Evolutionary conservation across 768 basidiomycete genomes (phyloP).

Genomic region (Lactarius vividus): DNA sequence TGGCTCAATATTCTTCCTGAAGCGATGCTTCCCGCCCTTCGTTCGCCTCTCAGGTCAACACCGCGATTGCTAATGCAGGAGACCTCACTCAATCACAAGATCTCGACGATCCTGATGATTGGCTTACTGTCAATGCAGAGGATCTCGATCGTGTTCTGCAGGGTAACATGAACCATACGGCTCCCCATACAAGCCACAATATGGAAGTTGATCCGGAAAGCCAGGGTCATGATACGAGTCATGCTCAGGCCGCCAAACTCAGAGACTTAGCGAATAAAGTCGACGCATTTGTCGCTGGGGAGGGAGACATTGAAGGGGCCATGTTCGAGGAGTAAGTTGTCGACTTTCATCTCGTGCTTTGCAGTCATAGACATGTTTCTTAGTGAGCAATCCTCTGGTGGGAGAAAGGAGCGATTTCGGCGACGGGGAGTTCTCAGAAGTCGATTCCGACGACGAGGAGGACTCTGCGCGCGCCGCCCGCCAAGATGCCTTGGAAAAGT

Average conservation of each 20-base stretch:
- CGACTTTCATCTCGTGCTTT: not conserved
- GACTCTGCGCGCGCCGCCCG: conserved; percentile 40
- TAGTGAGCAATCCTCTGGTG: conserved; percentile 47
- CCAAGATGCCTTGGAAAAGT: conserved; percentile 67
- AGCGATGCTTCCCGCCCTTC: conserved; percentile 65
- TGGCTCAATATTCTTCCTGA: conserved; percentile 5
- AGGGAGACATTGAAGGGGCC: conserved; percentile 89
- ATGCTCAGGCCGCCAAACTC: conserved; percentile 66
- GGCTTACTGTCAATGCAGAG: conserved; percentile 78
- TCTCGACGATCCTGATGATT: conserved; percentile 74
- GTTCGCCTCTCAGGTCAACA: conserved; percentile 71
- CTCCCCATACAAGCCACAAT: conserved; percentile 30
- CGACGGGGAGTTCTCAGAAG: conserved; percentile 41
- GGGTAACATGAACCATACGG: conserved; percentile 34
- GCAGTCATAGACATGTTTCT: not conserved
- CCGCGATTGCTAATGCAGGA: conserved; percentile 50
- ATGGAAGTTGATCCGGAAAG: conserved; percentile 53
- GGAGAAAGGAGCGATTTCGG: conserved; percentile 49
- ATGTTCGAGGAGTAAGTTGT: conserved; percentile 79
- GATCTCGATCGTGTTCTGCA: conserved; percentile 75
- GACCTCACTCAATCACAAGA: conserved; percentile 33
- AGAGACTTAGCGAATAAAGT: conserved; percentile 81
- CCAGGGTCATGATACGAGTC: conserved; percentile 51
- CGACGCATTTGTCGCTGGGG: conserved; percentile 83
- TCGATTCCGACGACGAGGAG: conserved; percentile 28